Evolutionary conservation across 257 asterid species (phyloP).

Genomic region (Rubia yunnanensis): DNA sequence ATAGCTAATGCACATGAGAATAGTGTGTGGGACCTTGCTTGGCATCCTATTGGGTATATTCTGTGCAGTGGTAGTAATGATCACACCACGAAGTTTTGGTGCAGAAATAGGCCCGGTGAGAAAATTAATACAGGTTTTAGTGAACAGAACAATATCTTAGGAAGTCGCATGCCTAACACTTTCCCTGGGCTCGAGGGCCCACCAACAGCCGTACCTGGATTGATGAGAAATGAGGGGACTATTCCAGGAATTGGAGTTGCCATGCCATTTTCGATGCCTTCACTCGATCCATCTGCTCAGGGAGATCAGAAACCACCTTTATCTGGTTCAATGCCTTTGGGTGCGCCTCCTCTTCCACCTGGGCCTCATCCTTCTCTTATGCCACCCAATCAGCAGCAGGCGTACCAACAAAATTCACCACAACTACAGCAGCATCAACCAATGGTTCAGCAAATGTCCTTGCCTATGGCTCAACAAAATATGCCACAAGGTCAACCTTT

Average conservation of each 20-base stretch:
- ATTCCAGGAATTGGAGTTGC: constrained; percentile 97
- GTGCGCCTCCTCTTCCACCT: constrained; percentile 93
- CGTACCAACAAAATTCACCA: constrained; percentile 69
- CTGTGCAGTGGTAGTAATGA: constrained; percentile 97
- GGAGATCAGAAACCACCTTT: constrained; percentile 66
- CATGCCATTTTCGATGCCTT: constrained; percentile 71
- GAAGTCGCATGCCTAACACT: constrained; percentile 48
- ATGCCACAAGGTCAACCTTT: constrained; percentile 59
- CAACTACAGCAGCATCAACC: constrained; percentile 57
- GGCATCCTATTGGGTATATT: constrained; percentile 91
- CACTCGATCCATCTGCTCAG: constrained; percentile 65
- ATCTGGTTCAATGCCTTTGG: constrained; percentile 47
- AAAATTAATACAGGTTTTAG: constrained; percentile 52
- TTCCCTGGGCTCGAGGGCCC: constrained; percentile 63
- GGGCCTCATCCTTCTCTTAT: constrained; percentile 96
- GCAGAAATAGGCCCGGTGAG: constrained; percentile 99
- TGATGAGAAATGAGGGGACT: constrained; percentile 86
- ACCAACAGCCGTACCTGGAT: constrained; percentile 70
- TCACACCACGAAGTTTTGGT: constrained; percentile 96
- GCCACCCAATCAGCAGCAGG: constrained; percentile 63
- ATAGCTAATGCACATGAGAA: constrained; percentile 85
- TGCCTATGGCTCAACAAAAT: constrained; percentile 57
- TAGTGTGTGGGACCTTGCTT: constrained; percentile 97
- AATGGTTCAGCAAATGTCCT: constrained; percentile 49
- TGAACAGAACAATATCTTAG: constrained; percentile 53